Percentiles rank a stretch among this genome's conserved stretches.
Evolutionary conservation across 345 rosid genomes (phyloP).

Genomic region (Zanthoxylum bungeanum): DNA sequence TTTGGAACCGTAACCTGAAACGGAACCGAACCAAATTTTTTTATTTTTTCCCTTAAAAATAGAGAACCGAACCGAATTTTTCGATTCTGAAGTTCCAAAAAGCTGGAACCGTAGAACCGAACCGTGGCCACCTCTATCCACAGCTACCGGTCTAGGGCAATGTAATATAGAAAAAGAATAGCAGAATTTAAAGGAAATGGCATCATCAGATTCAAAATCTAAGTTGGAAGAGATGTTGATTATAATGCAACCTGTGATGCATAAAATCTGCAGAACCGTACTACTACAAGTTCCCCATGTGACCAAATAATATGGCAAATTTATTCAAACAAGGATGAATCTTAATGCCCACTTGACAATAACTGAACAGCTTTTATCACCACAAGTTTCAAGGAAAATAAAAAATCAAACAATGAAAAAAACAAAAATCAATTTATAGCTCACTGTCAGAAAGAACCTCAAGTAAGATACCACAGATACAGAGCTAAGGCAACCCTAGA

Average conservation of each 20-base stretch:
- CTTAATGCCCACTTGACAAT: slow-evolving; percentile 18
- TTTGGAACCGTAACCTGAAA: too few relatives aligned
- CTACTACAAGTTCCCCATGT: slow-evolving; percentile 35
- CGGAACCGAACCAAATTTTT: too few relatives aligned
- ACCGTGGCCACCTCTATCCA: too few relatives aligned
- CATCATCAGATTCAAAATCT: slow-evolving; percentile 25
- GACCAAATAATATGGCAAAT: not conserved
- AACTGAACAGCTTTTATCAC: slow-evolving; percentile 8
- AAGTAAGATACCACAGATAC: slow-evolving; percentile 17
- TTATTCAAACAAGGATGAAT: not conserved
- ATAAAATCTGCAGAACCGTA: slow-evolving; percentile 11
- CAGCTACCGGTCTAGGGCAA: not conserved
- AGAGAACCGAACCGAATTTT: too few relatives aligned
- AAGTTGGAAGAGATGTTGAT: slow-evolving; percentile 12
- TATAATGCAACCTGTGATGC: slow-evolving; percentile 3
- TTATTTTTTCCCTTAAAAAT: too few relatives aligned
- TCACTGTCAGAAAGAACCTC: slow-evolving; percentile 12
- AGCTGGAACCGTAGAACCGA: too few relatives aligned
- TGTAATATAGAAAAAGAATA: not conserved
- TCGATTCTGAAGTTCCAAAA: too few relatives aligned
- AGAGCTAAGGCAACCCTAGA: not conserved
- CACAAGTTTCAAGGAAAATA: not conserved
- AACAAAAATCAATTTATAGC: not conserved
- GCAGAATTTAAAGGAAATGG: not conserved
- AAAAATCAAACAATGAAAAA: not conserved